Conservation (phyloP, 352 stramenopile genomes). For the Phytophthora fragariaefolia region DNA sequence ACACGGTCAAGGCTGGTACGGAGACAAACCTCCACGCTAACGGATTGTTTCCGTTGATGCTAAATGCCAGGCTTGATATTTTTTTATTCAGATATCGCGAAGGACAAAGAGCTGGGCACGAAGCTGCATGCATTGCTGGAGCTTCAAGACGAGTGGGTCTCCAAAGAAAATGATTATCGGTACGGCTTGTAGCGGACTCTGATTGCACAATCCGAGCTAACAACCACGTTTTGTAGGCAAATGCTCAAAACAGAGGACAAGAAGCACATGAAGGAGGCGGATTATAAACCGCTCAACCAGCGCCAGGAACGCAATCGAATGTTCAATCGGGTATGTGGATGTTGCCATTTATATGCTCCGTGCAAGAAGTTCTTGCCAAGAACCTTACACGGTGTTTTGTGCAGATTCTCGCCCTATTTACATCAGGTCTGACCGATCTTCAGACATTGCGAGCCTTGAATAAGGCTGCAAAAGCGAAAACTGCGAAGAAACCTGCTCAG, state of each 20-base stretch:
- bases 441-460: constrained; percentile 72
- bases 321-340: constrained; percentile 66
- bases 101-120: constrained; percentile 61
- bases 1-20: constrained; percentile 68
- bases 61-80: not conserved
- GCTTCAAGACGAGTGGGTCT: constrained; percentile 79
- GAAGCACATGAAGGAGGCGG: constrained; percentile 79
- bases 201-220: not conserved
- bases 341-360: not conserved
- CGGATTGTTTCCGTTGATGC: too few relatives aligned
- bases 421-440: constrained; percentile 67
- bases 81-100: constrained; percentile 48
- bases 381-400: not conserved
- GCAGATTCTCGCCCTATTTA: constrained; percentile 68
- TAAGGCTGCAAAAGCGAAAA: constrained; percentile 70
- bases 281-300: constrained; percentile 75
- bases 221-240: constrained; percentile 46
- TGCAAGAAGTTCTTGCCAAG: constrained; percentile 1
- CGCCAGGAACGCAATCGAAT: constrained; percentile 88
- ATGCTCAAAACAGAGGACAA: constrained; percentile 92
- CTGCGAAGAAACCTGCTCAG: constrained; percentile 48
- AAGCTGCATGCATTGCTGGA: constrained; percentile 59
- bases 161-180: constrained; percentile 89
- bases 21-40: not conserved
- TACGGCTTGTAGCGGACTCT: constrained; percentile 15